Base-by-base conservation (phyloP, 176 grass and related monocot genomes). In the Triticum dicoccoides region DNA sequence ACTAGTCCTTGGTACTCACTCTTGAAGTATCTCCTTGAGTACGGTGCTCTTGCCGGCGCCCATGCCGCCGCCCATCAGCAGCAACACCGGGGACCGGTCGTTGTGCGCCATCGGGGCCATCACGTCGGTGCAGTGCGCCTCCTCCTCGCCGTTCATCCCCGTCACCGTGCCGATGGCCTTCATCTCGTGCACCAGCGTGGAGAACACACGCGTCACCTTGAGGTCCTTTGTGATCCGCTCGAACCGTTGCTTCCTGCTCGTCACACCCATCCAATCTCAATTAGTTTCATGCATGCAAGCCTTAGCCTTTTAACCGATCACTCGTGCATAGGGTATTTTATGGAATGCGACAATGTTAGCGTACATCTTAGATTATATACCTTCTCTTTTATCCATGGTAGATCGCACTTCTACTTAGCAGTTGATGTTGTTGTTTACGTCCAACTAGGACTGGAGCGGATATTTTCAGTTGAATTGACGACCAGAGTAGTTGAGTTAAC, bases 101-200 rank as follows among this genome's bases (percentile, higher is more conserved):
- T 11, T 73, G 47, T 69, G 89, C 47, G 85, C 85, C 89, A 91
- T 76, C 2, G 89, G 96, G 1, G 95, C 84, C 96, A 96, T 96
- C 86, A 96, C 81, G 39, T 96, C 93, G 30, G 90, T 95, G 87
- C 89, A 89, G 1, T 44, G 42, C 11, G 84, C 32, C 24, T 85
- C 83, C 0, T 76, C 70, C 3, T 35, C 85, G 56, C 23, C 18
- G 32, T 13, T 45, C 59, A 24, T 39, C 14, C 17, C 37, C 11
- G 35, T 5, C 21, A 70, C 11, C 21, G 87, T 32, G 34, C 96
- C 88, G 34, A 98, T 98, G 63, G 90, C 96, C 88, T 91, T 98
- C 96, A 98, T 94, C 86, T 98, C 96, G 42, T 96, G 91, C 78
- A 96, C 91, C 79, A 98, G 65, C 45, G 96, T 98, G 17, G 92